Evolutionary conservation across 108 stramenopile genomes (phyloP).

Genomic region (Licmophora abbreviata): DNA sequence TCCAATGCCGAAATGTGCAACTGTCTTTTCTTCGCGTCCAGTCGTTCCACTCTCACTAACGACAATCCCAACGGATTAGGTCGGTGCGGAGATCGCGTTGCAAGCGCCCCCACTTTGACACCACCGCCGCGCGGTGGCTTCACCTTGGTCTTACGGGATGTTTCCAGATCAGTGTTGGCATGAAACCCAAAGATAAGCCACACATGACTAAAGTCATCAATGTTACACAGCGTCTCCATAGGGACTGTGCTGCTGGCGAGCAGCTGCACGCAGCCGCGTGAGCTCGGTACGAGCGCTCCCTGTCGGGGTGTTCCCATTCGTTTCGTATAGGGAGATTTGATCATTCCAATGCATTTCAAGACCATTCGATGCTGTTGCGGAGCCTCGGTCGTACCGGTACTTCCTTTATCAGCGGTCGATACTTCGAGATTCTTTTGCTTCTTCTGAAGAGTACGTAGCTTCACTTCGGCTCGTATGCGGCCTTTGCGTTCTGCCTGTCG

Average conservation of each 20-base stretch:
- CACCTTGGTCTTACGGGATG: conserved; percentile 54
- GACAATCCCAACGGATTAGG: conserved; percentile 91
- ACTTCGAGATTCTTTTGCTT: conserved; percentile 12
- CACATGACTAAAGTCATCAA: conserved; percentile 77
- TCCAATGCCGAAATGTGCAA: conserved; percentile 66
- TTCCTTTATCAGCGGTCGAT: not conserved
- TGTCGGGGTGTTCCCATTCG: conserved; percentile 85
- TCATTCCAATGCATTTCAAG: conserved; percentile 53
- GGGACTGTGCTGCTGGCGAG: conserved; percentile 22
- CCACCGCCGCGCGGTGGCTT: conserved; percentile 70
- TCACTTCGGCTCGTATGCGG: conserved; percentile 75
- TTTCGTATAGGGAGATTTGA: conserved; percentile 72
- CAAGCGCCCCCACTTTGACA: conserved; percentile 81
- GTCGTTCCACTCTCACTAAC: conserved; percentile 52
- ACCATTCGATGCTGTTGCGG: conserved; percentile 6
- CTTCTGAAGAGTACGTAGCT: conserved; percentile 37
- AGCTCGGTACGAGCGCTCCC: conserved; percentile 58
- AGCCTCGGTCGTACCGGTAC: conserved; percentile 1
- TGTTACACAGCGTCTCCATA: conserved; percentile 54
- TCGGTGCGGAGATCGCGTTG: conserved; percentile 94
- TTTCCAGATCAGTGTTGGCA: conserved; percentile 82
- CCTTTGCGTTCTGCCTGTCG: conserved; percentile 70
- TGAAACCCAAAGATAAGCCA: conserved; percentile 96
- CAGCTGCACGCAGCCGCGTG: conserved; percentile 56
- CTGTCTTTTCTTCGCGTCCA: conserved; percentile 40